phyloP scores from a whole-genome alignment of 331 rosid genomes.

The Ulmus americana region DNA sequence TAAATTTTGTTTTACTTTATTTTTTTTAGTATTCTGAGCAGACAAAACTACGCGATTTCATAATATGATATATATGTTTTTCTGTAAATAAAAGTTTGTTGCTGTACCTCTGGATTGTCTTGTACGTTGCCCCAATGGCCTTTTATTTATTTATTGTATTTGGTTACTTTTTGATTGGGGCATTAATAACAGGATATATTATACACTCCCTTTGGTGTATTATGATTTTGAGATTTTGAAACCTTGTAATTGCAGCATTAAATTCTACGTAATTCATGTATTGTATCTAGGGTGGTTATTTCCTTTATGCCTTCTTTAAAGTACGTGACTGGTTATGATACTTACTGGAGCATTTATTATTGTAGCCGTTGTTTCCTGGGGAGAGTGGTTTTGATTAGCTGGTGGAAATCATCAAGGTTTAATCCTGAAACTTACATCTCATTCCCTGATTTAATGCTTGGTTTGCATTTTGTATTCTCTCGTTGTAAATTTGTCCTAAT shows the following conservation, averaged over 20 bases:
- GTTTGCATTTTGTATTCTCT: conserved; percentile 22
- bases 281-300: neutral
- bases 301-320: neutral
- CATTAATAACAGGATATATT: neutral
- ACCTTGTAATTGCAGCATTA: neutral
- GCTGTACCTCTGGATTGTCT: neutral
- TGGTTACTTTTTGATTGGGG: neutral
- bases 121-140: neutral
- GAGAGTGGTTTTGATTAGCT: conserved; percentile 97
- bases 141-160: neutral
- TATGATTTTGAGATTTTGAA: neutral
- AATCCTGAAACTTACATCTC: neutral
- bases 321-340: conserved; percentile 17
- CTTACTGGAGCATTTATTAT: conserved; percentile 20
- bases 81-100: neutral
- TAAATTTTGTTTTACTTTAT: neutral
- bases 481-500: conserved; percentile 15
- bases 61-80: neutral
- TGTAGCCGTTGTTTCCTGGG: conserved; percentile 97
- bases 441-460: conserved; percentile 8
- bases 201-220: neutral
- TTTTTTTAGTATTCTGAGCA: neutral
- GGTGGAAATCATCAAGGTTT: conserved; percentile 91
- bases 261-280: neutral
- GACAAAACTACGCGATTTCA: neutral